Evolutionary conservation across 768 basidiomycete species (phyloP).

Genomic region (Mycena alexandri): DNA sequence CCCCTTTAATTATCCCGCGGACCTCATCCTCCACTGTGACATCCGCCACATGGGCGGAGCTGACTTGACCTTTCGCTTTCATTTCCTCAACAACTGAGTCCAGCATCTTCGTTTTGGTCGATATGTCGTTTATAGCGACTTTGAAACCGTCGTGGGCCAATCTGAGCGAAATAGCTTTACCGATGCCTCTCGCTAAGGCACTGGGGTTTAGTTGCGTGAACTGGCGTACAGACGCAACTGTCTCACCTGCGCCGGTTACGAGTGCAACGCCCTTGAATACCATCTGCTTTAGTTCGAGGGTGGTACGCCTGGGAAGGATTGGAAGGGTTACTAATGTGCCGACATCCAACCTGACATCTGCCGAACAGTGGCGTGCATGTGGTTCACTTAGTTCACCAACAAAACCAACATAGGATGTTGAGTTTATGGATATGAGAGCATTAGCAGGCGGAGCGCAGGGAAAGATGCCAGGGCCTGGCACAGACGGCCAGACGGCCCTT

Average conservation of each 20-base stretch:
- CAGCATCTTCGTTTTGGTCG: background rate
- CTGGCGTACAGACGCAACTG: background rate
- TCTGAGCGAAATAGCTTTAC: background rate
- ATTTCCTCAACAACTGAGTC: background rate
- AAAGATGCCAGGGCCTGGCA: too few relatives aligned
- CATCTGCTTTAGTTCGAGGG: too few relatives aligned
- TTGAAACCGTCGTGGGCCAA: slow-evolving; percentile 7
- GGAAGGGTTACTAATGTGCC: too few relatives aligned
- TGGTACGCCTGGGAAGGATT: background rate
- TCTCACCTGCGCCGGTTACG: slow-evolving; percentile 10
- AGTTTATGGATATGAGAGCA: too few relatives aligned
- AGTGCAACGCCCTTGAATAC: slow-evolving; percentile 2
- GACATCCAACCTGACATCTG: too few relatives aligned
- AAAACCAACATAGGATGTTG: too few relatives aligned
- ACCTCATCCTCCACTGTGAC: slow-evolving; percentile 53
- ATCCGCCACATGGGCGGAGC: slow-evolving; percentile 37
- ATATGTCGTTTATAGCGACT: slow-evolving; percentile 21
- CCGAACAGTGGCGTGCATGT: too few relatives aligned
- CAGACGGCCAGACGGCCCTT: too few relatives aligned
- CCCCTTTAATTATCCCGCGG: slow-evolving; percentile 45
- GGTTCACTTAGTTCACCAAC: too few relatives aligned
- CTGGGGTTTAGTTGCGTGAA: background rate
- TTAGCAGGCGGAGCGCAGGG: too few relatives aligned
- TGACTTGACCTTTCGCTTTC: background rate
- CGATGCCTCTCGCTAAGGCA: slow-evolving; percentile 1